Base-by-base conservation (phyloP, 768 basidiomycete species). In the Pleurotus platypus region DNA sequence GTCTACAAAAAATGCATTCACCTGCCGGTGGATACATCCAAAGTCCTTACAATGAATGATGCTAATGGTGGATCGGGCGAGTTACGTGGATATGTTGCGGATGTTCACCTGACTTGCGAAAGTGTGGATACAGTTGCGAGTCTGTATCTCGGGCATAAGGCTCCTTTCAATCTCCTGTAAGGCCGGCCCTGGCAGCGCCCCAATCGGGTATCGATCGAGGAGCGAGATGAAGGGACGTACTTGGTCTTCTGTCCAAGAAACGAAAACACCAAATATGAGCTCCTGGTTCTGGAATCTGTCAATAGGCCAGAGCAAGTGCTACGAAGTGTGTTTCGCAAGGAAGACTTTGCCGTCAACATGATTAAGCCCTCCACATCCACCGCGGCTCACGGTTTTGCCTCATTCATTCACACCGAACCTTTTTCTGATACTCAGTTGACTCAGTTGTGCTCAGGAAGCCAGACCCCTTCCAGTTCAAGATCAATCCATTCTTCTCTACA, bases 121-220 rank as follows among this genome's bases (percentile, higher is more conserved):
- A 57, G 46, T 9, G 58, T 67, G 4, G 35, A 35, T 5, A 62
- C 64, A 0, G 13, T 39, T 8, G 63, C 62, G 0, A 65, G 60
- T 39, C 30, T 68, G n/a, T 66, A 46, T 43, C 56, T 68, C 0
- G 64, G 62, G 0, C 56, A 61, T 5, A 56, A 63, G 20, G 61
- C 60, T 0, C 61, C 59, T 0, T 67, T 66, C 35, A 50, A 57
- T 8, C 39, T 67, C 1, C 57, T 67, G 13, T 55, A 66, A 8
- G 66, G 66, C 1, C 16, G 65, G 1, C 65, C 65, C 4, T 66
- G 65, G 65, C 65, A 64, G 55, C 57, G 51, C 0, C 60, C 60
- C 7, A 66, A 66, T 22, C 61, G 35, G 15, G 65, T 66, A 11
- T 55, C 54, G 13, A 66, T 66, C 35, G 65, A 64, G 11, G 65